Percentiles rank a stretch among this genome's conserved stretches.
Evolutionary conservation across 2,329 filamentous ascomycete species (phyloP).

Genomic region (Coniochaeta hoffmannii): DNA sequence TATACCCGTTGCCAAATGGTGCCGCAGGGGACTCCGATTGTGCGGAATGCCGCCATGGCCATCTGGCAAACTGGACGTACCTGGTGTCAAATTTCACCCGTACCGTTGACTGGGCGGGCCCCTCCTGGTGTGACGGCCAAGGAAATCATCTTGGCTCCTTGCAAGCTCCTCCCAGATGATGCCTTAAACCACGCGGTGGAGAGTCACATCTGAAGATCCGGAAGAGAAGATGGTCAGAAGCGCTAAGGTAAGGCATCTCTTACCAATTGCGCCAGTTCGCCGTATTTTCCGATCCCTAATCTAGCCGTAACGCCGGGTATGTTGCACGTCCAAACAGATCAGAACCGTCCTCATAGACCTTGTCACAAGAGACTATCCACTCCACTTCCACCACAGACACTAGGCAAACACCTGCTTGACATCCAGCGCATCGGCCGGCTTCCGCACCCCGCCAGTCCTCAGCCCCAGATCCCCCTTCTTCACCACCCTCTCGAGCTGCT

Average conservation of each 20-base stretch:
- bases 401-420: conserved; percentile 32
- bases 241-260: background rate
- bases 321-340: background rate
- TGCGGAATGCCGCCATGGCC: too few species aligned
- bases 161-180: too few species aligned
- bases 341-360: too few species aligned
- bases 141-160: too few species aligned
- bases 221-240: background rate
- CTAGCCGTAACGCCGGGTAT: conserved; percentile 4
- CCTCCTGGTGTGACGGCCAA: too few species aligned
- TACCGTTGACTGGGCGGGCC: too few species aligned
- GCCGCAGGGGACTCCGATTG: too few species aligned
- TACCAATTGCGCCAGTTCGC: background rate
- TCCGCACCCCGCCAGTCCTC: conserved; percentile 54
- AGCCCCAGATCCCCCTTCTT: conserved; percentile 75
- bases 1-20: too few species aligned
- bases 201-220: background rate
- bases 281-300: background rate
- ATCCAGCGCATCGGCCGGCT: conserved; percentile 64
- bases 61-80: too few species aligned
- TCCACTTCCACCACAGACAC: conserved; percentile 3
- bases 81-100: too few species aligned
- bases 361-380: background rate
- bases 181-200: too few species aligned
- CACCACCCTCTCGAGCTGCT: conserved; percentile 60